Percentiles rank a stretch among this genome's conserved stretches.
Conservation (phyloP, 2,329 filamentous ascomycete genomes). For the Colletotrichum tabaci region DNA sequence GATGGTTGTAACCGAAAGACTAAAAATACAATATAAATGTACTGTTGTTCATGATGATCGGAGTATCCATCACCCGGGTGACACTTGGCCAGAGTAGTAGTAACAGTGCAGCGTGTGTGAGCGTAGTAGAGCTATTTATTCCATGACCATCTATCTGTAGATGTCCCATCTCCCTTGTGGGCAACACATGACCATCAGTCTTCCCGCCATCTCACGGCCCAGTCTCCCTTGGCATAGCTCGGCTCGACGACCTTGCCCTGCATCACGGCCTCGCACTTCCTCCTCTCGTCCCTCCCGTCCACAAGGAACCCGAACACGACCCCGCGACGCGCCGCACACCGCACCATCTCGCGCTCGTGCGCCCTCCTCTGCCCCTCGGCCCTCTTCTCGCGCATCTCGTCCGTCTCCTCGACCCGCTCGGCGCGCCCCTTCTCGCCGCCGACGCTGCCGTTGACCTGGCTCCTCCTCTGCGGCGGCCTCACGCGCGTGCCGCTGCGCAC, state of each 20-base stretch:
- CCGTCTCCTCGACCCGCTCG: conserved; percentile 66
- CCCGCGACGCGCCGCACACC: conserved; percentile 73
- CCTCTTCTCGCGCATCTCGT: conserved; percentile 65
- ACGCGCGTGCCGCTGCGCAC: conserved; percentile 55
- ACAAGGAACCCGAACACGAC: conserved; percentile 68
- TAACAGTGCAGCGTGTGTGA: too few species aligned
- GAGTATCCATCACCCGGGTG: too few species aligned
- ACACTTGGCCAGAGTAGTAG: too few species aligned
- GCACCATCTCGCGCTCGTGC: conserved; percentile 70
- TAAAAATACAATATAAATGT: conserved; percentile 4
- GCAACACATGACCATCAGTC: not conserved
- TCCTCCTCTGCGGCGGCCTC: conserved; percentile 54
- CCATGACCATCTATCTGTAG: too few species aligned
- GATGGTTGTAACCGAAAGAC: not conserved
- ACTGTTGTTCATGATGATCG: not conserved
- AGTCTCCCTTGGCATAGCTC: conserved; percentile 74
- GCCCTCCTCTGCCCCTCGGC: conserved; percentile 61
- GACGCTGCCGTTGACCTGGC: conserved; percentile 70
- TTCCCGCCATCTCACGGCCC: conserved; percentile 71
- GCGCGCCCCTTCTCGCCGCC: conserved; percentile 69
- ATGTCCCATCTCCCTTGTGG: too few species aligned
- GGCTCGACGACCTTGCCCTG: conserved; percentile 70
- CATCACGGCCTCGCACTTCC: conserved; percentile 73
- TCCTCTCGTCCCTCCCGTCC: conserved; percentile 46
- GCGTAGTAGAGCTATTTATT: too few species aligned